Evolutionary conservation across 257 asterid genomes (phyloP), one percentile per base, ranked within the genome.

Genomic region (Ehretia macrophylla): DNA sequence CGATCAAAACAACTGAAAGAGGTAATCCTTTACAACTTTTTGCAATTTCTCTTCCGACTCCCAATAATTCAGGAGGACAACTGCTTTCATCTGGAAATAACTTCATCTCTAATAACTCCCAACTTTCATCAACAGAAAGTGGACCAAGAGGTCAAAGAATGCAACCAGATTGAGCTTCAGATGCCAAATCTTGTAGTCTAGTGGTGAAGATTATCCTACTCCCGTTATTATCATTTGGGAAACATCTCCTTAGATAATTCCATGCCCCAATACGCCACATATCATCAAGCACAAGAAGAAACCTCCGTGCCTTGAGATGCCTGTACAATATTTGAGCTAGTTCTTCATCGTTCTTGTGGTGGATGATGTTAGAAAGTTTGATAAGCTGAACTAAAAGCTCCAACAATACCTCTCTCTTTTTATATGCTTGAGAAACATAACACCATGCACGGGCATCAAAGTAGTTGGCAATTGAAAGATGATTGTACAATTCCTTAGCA

Each of bases 11-110:
- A 8, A 58, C 40, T 0, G 42, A 37, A 8, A 58, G 63, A 19
- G 63, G 63, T 40, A 59, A 23, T 4, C 64, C 55, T 9, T 61
- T 61, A 14, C 48, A 61, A 32, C 17, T 50, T 4, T 13, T 10
- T 17, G 57, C 56, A 49, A 47, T 48, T 16, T 11, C 14, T n/a
- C 12, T 42, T 14, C 51, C 54, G 17, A 8, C 8, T 21, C 8
- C 5, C 9, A 16, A 8, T 8, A 59, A 14, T 21, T 59, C 19
- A 5, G 17, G 16, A 5, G 39, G 61, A 48, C 50, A 59, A 23
- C 6, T 27, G 17, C 18, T 46, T 8, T 40, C 21, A 8, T 45
- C n/a, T 45, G 14, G 47, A 42, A 42, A 42, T 14, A 45, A 1
- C n/a, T 45, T 17, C 16, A 1, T 45, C 17, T 14, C 3, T 4